Evolutionary conservation across 176 grass and related monocot species (phyloP), one percentile per base, ranked within the genome.

Genomic region (Oryza australiensis): DNA sequence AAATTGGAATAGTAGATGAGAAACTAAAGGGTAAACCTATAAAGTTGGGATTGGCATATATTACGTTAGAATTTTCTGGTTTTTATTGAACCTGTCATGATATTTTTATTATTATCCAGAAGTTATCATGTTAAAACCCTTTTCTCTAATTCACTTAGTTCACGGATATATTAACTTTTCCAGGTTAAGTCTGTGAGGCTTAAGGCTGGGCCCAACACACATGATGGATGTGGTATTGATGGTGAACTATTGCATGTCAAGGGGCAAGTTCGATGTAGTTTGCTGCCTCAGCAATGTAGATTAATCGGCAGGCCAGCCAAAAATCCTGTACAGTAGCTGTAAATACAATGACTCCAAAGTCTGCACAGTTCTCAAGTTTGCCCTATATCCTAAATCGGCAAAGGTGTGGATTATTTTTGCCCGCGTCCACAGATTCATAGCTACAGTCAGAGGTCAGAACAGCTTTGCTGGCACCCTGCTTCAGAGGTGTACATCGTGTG

Each of bases 121-220:
- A 32, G 9, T 69, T 67, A 12, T 38, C 55, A 20, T 74, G 37
- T n/a, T 24, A 68, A 68, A 71, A 2, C 22, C 3, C 13, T 63
- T 57, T 65, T 68, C 24, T 62, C 20, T 60, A 60, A 14, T 84
- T 28, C 75, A 24, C 9, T 24, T 62, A 29, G 71, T 68, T 84
- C 33, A 18, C 42, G 64, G 37, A 5, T 38, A 8, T 87, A 14
- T 80, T 63, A 73, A 83, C 62, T 75, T 89, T 82, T 87, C 75
- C 89, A 99, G 97, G 97, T 99, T 59, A 94, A 90, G 64, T 92
- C 93, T 48, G 87, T 96, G 29, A 99, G 92, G 83, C 83, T 99
- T 35, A 99, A 86, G 81, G 79, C 93, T 68, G 93, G 89, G 18
- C 72, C 87, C 87, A 94, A 88, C 72, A 92, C 93, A 40, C 89